Evolutionary conservation across 2,329 filamentous ascomycete species (phyloP).

Genomic region (Anthostomella pinea): DNA sequence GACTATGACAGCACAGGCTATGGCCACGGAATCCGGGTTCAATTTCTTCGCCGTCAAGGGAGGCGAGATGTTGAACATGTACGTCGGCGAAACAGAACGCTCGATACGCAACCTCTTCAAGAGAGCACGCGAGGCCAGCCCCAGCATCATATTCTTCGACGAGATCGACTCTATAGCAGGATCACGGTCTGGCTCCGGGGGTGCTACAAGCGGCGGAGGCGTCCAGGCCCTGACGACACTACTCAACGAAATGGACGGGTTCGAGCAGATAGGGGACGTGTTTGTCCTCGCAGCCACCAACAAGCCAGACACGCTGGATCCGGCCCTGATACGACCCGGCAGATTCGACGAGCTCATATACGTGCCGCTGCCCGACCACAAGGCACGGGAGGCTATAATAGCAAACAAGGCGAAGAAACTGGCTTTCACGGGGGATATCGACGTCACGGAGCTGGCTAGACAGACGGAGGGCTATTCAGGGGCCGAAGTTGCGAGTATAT

Average conservation of each 20-base stretch:
- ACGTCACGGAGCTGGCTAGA: slow-evolving; percentile 60
- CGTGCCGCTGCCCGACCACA: slow-evolving; percentile 73
- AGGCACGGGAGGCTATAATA: slow-evolving; percentile 75
- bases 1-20: slow-evolving; percentile 85
- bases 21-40: slow-evolving; percentile 84
- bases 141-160: slow-evolving; percentile 95
- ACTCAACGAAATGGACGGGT: slow-evolving; percentile 94
- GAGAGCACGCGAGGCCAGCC: slow-evolving; percentile 79
- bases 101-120: slow-evolving; percentile 81
- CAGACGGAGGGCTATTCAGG: slow-evolving; percentile 77
- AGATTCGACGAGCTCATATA: slow-evolving; percentile 84
- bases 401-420: slow-evolving; percentile 62
- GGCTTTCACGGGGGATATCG: slow-evolving; percentile 59
- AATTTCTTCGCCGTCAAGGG: slow-evolving; percentile 96
- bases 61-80: slow-evolving; percentile 92
- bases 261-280: slow-evolving; percentile 79
- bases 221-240: slow-evolving; percentile 87
- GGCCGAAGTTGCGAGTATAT: slow-evolving; percentile 68
- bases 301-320: slow-evolving; percentile 79
- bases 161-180: slow-evolving; percentile 86
- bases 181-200: slow-evolving; percentile 45
- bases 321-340: slow-evolving; percentile 80
- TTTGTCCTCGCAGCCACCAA: slow-evolving; percentile 91
- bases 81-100: slow-evolving; percentile 91
- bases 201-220: slow-evolving; percentile 39